These are phyloP conservation scores for Lathyrus sativus DNA, from an alignment of 306 rosid genomes.

Conservation along the genomic window DNA sequence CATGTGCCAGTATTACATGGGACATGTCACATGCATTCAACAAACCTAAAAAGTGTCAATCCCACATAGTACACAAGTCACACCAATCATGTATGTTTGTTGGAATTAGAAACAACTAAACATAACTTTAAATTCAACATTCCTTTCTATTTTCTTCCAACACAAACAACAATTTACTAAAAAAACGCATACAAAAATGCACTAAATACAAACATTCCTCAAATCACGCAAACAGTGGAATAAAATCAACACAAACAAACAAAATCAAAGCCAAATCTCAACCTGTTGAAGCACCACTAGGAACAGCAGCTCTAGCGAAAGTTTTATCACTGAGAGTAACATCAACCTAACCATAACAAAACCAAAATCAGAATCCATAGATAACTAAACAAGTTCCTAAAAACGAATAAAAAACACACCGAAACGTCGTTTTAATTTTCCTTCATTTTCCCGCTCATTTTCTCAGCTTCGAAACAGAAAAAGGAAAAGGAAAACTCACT, in stretches of 20 bases:
- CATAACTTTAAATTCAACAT: slow-evolving; percentile 11
- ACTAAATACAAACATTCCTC: slow-evolving; percentile 3
- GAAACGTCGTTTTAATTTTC: not conserved
- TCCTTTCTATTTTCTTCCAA: not conserved
- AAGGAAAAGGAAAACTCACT: slow-evolving; percentile 40
- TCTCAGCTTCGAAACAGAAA: slow-evolving; percentile 37
- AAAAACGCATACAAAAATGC: not conserved
- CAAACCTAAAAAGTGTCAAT: not conserved
- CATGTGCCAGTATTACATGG: too few species aligned
- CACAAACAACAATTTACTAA: slow-evolving; percentile 10
- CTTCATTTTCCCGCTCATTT: slow-evolving; percentile 30
- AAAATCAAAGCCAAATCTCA: not conserved
- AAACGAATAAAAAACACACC: not conserved
- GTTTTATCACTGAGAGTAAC: slow-evolving; percentile 53
- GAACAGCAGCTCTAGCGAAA: slow-evolving; percentile 93
- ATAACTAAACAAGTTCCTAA: not conserved
- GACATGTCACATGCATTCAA: not conserved
- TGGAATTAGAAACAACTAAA: not conserved
- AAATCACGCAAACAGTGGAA: not conserved
- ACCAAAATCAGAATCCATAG: slow-evolving; percentile 19
- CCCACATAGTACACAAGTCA: not conserved
- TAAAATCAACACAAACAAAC: not conserved
- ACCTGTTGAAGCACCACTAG: slow-evolving; percentile 96
- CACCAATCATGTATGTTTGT: not conserved
- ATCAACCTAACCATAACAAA: slow-evolving; percentile 46